Evolutionary conservation across 768 basidiomycete genomes (phyloP), one percentile per base, ranked within the genome.

Genomic region (Clitopilus hobsonii): DNA sequence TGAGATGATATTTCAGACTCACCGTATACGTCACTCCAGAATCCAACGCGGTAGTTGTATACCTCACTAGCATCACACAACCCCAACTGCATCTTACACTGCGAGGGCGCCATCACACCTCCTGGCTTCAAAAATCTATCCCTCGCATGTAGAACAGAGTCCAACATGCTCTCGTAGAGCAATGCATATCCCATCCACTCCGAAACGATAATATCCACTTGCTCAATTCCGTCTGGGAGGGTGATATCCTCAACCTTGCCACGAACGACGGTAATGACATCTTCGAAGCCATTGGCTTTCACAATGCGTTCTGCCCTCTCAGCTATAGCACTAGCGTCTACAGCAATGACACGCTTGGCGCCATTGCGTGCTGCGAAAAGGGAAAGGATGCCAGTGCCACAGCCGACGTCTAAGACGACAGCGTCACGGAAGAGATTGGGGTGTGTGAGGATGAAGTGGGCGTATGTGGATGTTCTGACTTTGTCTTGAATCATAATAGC

Each of bases 141-240:
- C 16, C 96, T 81, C 0, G 96, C 96, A 57, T 75, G 72, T 18
- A 99, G 74, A 16, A 99, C 96, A 1, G 94, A 96, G 69, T 98
- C 96, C 28, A 98, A 81, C 96, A 99, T 98, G 38, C 89, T 91
- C 70, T 99, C 96, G 69, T 98, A 98, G 20, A 98, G 79, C 22
- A 93, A 74, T 0, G 86, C 88, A 63, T 92, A 93, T 14, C 86
- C 94, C 96, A 98, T 98, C 96, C 96, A 98, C 70, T 99, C 96
- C 3, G 93, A 95, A 51, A 98, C 76, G 68, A 99, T 94, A 56
- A 99, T 82, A 67, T 99, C 96, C 22, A 98, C 96, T 52, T 91
- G 76, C 8, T 80, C 74, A 49, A 88, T 72, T 52, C 72, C 82
- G 51, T 86, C 85, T 1, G 91, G 93, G 1, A 98, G 74, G 6